A percentile compares a stretch with the other conserved stretches of the same genome.
Evolutionary conservation across 2,329 filamentous ascomycete genomes (phyloP).

Genomic region (Aspergillus japonicus): DNA sequence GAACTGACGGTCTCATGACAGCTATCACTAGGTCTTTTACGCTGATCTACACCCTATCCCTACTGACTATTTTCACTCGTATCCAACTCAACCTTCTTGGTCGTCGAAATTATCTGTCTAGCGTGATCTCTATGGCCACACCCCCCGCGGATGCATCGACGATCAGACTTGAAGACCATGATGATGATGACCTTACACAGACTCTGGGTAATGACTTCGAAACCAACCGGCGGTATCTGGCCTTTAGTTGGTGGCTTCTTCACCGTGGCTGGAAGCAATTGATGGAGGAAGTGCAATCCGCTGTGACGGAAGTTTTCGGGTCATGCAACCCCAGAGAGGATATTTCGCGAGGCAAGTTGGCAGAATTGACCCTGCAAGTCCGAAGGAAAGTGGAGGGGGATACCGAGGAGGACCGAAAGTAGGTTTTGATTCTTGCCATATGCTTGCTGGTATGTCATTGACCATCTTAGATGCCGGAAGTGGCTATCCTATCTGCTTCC

Average conservation of each 20-base stretch:
- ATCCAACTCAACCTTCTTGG: conserved; percentile 97
- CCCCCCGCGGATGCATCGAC: conserved; percentile 67
- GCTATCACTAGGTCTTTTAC: conserved; percentile 90
- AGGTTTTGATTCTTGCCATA: conserved; percentile 21
- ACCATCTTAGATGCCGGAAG: conserved; percentile 51
- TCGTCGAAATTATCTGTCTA: conserved; percentile 90
- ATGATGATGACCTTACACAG: conserved; percentile 86
- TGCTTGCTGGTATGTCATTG: conserved; percentile 7
- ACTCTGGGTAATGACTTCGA: conserved; percentile 91
- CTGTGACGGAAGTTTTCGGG: conserved; percentile 88
- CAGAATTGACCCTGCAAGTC: conserved; percentile 77
- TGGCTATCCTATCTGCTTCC: conserved; percentile 88
- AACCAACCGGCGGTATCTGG: conserved; percentile 90
- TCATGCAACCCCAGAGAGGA: conserved; percentile 84
- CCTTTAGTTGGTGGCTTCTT: conserved; percentile 97
- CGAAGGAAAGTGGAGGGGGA: conserved; percentile 80
- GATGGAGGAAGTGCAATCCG: conserved; percentile 75
- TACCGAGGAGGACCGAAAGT: conserved; percentile 62
- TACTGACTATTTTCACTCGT: conserved; percentile 87
- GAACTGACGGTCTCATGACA: conserved; percentile 37
- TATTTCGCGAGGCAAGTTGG: conserved; percentile 75
- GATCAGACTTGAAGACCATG: conserved; percentile 89
- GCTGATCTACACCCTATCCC: conserved; percentile 82
- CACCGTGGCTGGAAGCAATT: conserved; percentile 86
- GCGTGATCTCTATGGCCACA: conserved; percentile 85